These are phyloP conservation scores for Rostrohypoxylon terebratum DNA, from an alignment of 495 filamentous ascomycete genomes.

Conservation along the genomic window DNA sequence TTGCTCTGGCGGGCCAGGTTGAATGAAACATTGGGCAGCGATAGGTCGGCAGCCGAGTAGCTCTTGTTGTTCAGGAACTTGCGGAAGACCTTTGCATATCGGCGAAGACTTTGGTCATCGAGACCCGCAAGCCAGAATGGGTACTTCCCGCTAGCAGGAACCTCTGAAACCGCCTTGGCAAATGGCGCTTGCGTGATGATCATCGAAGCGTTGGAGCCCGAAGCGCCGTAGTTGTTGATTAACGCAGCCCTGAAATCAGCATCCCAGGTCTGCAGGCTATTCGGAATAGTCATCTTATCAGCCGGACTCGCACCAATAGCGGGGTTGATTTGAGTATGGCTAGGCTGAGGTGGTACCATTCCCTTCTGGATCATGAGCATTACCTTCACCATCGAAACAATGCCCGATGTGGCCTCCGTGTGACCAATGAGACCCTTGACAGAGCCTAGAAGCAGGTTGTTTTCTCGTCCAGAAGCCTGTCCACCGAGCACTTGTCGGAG, in stretches of 20 bases:
- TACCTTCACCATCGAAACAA: constrained; percentile 58
- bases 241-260: constrained; percentile 52
- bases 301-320: constrained; percentile 40
- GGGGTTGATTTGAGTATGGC: constrained; percentile 57
- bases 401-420: constrained; percentile 61
- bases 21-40: constrained; percentile 55
- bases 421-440: constrained; percentile 65
- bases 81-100: constrained; percentile 37
- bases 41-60: constrained; percentile 25
- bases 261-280: constrained; percentile 50
- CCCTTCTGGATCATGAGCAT: constrained; percentile 63
- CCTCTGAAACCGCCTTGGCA: constrained; percentile 36
- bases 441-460: constrained; percentile 51
- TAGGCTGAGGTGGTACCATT: constrained; percentile 58
- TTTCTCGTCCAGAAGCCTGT: constrained; percentile 49
- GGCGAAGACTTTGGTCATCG: constrained; percentile 45
- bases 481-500: constrained; percentile 53
- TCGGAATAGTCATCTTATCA: constrained; percentile 58
- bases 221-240: constrained; percentile 67
- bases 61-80: constrained; percentile 32
- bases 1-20: constrained; percentile 54
- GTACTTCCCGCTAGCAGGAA: constrained; percentile 16
- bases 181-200: constrained; percentile 53
- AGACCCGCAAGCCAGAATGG: constrained; percentile 51
- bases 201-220: constrained; percentile 62